Evolutionary conservation across 2,329 filamentous ascomycete genomes (phyloP), one percentile per base, ranked within the genome.

Genomic region (Cladosporium halotolerans): DNA sequence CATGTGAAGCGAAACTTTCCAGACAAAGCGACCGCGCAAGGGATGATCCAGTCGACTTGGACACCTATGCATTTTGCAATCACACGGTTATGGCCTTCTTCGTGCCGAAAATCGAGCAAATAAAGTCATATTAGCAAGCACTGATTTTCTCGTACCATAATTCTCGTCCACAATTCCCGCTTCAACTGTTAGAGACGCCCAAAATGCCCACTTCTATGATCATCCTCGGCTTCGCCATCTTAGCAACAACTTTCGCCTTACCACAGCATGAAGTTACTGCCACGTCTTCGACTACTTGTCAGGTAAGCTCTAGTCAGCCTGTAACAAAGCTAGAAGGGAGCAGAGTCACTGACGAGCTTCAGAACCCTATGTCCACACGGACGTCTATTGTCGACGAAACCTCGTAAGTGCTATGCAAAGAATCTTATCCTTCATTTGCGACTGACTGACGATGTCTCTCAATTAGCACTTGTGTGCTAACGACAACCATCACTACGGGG

Each of bases 11-110:
- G 28, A n/a, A 33, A 23, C 14, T 28, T n/a, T 32, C 5, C 33
- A n/a, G 14, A 50, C 47, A 50, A 50, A 50, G 47, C 39, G 33
- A 13, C 16, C 39, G 39, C 47, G 45, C 45, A 47, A 47, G 45
- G 45, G 45, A 38, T 47, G 33, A 11, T 38, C 9, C 10, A 9
- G 11, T 11, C n/a, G 34, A 38, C 34, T 38, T 38, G 34, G 34
- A 38, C 11, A 38, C 34, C 10, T 38, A 14, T 38, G 34, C 7
- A 28, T 28, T 28, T 5, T 7, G 23, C 23, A 28, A 7, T 28
- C 23, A 28, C 23, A 28, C 23, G 23, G 5, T 28, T 28, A 28
- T 28, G 7, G 23, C 23, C 7, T 4, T 28, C 23, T 5, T 28
- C 23, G 23, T 28, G 23, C 23, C 23, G 3, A 7, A 7, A 5